Evolutionary conservation across 129 eudicot species (phyloP).

Genomic region (Centaurea solstitialis): DNA sequence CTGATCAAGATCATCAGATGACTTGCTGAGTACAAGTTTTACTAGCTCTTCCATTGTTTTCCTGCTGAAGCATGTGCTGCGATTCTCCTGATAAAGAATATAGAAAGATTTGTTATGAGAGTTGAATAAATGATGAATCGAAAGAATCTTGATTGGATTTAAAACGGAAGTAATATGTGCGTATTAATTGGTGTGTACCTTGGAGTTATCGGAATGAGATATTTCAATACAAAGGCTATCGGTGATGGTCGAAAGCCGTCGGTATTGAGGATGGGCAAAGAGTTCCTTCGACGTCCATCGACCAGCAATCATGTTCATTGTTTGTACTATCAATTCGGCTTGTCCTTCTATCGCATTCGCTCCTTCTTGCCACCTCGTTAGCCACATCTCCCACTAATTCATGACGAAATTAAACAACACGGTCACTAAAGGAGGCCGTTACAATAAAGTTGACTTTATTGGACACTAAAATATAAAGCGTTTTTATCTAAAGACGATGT

Average conservation of each 20-base stretch:
- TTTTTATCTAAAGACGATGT: too few species aligned
- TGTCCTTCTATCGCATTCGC: constrained; percentile 50
- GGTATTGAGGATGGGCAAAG: constrained; percentile 44
- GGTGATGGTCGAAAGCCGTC: constrained; percentile 47
- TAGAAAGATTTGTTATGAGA: neutral
- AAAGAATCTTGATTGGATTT: neutral
- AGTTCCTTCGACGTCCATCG: constrained; percentile 37
- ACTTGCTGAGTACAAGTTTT: constrained; percentile 47
- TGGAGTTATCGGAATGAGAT: constrained; percentile 28
- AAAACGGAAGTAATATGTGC: neutral
- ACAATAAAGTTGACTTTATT: too few species aligned
- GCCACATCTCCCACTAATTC: constrained; percentile 71
- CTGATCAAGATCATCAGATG: constrained; percentile 42
- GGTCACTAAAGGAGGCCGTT: neutral
- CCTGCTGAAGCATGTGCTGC: neutral
- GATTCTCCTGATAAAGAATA: constrained; percentile 2
- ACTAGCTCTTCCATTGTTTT: constrained; percentile 63
- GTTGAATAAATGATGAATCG: neutral
- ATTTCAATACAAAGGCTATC: constrained; percentile 52
- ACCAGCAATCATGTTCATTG: constrained; percentile 46
- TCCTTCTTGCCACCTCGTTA: constrained; percentile 56
- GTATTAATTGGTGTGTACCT: constrained; percentile 34
- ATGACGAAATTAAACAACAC: neutral
- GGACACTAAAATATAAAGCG: too few species aligned
- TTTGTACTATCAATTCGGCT: constrained; percentile 56